These are phyloP conservation scores for Acephala macrosclerotiorum DNA, from an alignment of 2,329 filamentous ascomycete genomes.

Conservation along the genomic window DNA sequence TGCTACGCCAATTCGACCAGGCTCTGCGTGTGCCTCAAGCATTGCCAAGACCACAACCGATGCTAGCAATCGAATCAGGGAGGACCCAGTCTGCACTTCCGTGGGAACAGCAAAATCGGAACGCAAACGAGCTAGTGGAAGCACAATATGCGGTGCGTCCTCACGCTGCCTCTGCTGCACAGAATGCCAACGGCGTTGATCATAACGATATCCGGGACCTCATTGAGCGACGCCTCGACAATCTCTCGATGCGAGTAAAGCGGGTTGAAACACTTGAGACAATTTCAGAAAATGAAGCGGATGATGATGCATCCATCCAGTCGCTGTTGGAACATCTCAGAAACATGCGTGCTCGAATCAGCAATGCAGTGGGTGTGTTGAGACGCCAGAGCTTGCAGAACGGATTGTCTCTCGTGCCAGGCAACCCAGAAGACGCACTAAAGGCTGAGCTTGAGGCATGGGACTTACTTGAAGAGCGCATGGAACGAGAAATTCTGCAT, in stretches of 20 bases:
- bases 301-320: conserved; percentile 15
- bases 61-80: conserved; percentile 26
- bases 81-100: conserved; percentile 13
- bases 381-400: conserved; percentile 1
- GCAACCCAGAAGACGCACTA: conserved; percentile 28
- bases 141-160: conserved; percentile 18
- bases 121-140: conserved; percentile 4
- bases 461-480: conserved; percentile 33
- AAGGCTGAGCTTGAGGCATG: conserved; percentile 34
- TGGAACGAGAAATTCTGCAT: conserved; percentile 35
- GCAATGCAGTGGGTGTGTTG: conserved; percentile 31
- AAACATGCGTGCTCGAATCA: conserved; percentile 31
- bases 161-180: not conserved
- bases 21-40: conserved; percentile 31
- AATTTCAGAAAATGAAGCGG: conserved; percentile 16
- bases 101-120: conserved; percentile 23
- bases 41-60: conserved; percentile 13
- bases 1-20: conserved; percentile 36
- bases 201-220: conserved; percentile 23
- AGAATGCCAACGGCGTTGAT: conserved; percentile 18
- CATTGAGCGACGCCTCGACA: conserved; percentile 33
- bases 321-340: conserved; percentile 29
- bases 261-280: conserved; percentile 31
- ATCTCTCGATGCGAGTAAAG: conserved; percentile 34
- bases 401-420: not conserved